These are phyloP conservation scores for Podila minutissima DNA, from an alignment of 192 early-diverging fungal species.

Conservation along the genomic window DNA sequence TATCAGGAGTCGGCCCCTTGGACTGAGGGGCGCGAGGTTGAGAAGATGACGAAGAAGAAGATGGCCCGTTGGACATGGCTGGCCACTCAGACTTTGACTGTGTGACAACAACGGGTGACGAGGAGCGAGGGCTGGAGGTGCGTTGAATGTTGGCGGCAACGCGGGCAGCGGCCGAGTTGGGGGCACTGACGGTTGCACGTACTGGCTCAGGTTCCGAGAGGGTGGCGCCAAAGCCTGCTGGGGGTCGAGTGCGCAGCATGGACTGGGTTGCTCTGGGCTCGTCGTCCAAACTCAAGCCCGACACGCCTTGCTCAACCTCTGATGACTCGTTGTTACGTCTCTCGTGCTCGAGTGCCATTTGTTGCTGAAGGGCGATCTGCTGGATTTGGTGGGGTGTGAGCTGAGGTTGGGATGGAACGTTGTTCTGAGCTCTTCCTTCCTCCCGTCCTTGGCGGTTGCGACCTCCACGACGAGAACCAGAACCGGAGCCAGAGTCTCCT, in stretches of 20 bases:
- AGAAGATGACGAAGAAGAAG: background rate
- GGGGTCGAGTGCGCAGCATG: conserved; percentile 42
- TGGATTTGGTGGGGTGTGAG: conserved; percentile 47
- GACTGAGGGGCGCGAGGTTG: background rate
- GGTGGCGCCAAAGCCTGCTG: conserved; percentile 38
- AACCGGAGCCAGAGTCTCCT: conserved; percentile 3
- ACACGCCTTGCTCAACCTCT: conserved; percentile 6
- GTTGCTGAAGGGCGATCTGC: conserved; percentile 43
- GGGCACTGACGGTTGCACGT: conserved; percentile 11
- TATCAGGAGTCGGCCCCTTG: conserved; percentile 11
- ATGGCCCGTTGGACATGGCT: conserved; percentile 17
- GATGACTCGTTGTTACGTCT: conserved; percentile 28
- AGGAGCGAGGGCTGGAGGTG: conserved; percentile 33
- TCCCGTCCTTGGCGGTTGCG: conserved; percentile 20
- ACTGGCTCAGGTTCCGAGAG: conserved; percentile 28
- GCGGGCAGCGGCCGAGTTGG: conserved; percentile 33
- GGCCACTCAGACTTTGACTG: conserved; percentile 43
- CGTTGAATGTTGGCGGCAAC: conserved; percentile 47
- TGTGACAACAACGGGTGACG: conserved; percentile 22
- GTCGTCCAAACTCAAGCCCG: conserved; percentile 11
- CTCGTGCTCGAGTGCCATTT: conserved; percentile 37
- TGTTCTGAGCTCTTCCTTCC: conserved; percentile 12
- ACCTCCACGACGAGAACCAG: conserved; percentile 13
- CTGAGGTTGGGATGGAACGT: conserved; percentile 23
- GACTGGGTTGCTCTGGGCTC: conserved; percentile 8